A percentile compares a stretch with the other conserved stretches of the same genome.
phyloP scores from a whole-genome alignment of 2,329 filamentous ascomycete genomes.

The Phoma sp. region DNA sequence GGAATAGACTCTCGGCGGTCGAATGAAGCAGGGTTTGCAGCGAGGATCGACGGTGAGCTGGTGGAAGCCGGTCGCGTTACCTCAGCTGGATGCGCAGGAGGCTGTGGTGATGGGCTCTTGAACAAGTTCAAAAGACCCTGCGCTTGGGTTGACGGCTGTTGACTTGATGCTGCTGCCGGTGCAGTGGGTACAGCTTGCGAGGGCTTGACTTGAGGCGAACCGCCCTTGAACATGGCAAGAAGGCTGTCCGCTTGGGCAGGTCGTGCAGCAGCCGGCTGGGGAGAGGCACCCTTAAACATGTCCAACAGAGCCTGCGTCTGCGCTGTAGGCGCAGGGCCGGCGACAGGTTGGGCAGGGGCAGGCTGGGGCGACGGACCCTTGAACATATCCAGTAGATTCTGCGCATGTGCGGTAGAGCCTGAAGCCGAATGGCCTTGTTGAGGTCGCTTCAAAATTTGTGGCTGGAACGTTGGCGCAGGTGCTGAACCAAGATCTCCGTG shows the following conservation, averaged over 20 bases:
- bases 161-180: constrained; percentile 24
- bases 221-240: constrained; percentile 25
- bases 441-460: constrained; percentile 45
- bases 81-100: constrained; percentile 2
- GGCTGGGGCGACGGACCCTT: constrained; percentile 20
- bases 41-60: constrained; percentile 3
- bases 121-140: constrained; percentile 18
- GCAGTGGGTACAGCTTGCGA: constrained; percentile 3
- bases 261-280: constrained; percentile 14
- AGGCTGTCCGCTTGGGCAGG: constrained; percentile 29
- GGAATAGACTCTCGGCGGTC: constrained; percentile 38
- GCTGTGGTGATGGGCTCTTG: constrained; percentile 16
- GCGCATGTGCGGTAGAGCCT: constrained; percentile 22
- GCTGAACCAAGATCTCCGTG: constrained; percentile 9
- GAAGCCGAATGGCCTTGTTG: constrained; percentile 32
- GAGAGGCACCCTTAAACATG: constrained; percentile 23
- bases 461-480: constrained; percentile 37
- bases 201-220: constrained; percentile 10
- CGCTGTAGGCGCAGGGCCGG: constrained; percentile 12
- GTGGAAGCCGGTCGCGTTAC: not conserved
- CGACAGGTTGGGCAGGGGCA: not conserved
- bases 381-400: constrained; percentile 28
- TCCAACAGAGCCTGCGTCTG: constrained; percentile 29
- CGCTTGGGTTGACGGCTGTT: constrained; percentile 7
- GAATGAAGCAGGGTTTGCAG: constrained; percentile 17